Percentiles rank a stretch among this genome's conserved stretches.
Conservation (phyloP, 108 stramenopile genomes). For the Aurantiochytrium sp. region DNA sequence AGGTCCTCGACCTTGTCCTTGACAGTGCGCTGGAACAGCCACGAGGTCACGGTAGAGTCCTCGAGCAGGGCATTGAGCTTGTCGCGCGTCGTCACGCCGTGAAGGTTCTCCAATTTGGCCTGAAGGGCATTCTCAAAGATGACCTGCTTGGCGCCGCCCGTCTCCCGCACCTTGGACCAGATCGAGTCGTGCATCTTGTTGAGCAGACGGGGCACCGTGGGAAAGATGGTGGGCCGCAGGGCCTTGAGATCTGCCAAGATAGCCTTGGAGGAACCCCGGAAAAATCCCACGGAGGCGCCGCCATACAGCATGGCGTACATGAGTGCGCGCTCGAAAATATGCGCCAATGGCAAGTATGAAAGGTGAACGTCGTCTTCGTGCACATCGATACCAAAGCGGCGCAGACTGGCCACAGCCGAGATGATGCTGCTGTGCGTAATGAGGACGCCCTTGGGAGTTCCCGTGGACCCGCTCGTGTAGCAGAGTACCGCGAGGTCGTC, state of each 20-base stretch:
- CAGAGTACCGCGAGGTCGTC: constrained; percentile 62
- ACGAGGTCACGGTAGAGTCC: neutral
- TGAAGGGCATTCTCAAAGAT: constrained; percentile 6
- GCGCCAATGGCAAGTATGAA: constrained; percentile 86
- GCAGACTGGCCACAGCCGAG: constrained; percentile 30
- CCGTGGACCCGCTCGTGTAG: constrained; percentile 57
- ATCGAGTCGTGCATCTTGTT: constrained; percentile 78
- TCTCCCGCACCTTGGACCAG: neutral
- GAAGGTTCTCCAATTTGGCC: constrained; percentile 6
- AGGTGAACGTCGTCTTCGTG: constrained; percentile 67
- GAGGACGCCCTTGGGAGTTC: constrained; percentile 77
- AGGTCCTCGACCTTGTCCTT: neutral
- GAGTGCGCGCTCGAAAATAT: constrained; percentile 84
- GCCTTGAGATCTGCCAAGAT: constrained; percentile 75
- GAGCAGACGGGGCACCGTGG: constrained; percentile 81
- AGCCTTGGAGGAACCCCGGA: constrained; percentile 63
- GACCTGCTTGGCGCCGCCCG: neutral
- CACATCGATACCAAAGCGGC: neutral
- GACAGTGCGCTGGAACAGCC: neutral
- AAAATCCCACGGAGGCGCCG: constrained; percentile 77
- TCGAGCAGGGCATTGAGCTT: neutral
- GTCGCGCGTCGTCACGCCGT: neutral
- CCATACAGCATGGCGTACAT: constrained; percentile 46
- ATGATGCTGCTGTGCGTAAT: constrained; percentile 77
- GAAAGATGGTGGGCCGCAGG: constrained; percentile 78